These are phyloP conservation scores for Eimeria brunetti DNA, from an alignment of 169 alveolate species.

Conservation along the genomic window DNA sequence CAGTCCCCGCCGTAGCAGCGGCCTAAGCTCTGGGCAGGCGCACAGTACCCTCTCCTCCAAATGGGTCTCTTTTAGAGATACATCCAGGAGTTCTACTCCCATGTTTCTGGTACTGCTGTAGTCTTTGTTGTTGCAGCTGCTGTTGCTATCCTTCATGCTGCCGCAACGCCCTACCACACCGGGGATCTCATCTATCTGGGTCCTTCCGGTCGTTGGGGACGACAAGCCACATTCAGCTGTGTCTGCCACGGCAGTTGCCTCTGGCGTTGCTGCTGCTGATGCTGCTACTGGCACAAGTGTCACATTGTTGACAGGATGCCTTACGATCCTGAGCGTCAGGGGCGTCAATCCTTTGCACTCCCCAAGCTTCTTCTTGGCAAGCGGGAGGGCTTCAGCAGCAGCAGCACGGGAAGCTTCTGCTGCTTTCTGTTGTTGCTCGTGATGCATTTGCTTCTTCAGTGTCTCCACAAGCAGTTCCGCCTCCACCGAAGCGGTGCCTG, in stretches of 20 bases:
- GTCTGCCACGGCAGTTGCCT: background rate
- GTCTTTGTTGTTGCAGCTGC: background rate
- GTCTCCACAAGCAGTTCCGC: conserved; percentile 10
- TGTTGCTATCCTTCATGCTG: background rate
- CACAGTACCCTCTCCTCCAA: conserved; percentile 19
- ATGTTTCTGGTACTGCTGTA: conserved; percentile 4
- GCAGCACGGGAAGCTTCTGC: conserved; percentile 31
- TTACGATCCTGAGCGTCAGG: background rate
- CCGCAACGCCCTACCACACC: background rate
- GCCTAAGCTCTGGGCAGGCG: conserved; percentile 36
- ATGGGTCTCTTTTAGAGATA: conserved; percentile 25
- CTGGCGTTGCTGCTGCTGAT: background rate
- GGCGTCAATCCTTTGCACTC: background rate
- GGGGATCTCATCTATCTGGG: background rate
- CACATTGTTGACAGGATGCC: background rate
- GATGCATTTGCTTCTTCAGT: background rate
- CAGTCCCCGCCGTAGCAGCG: conserved; percentile 71
- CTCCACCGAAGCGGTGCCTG: background rate
- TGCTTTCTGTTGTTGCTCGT: conserved; percentile 10
- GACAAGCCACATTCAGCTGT: background rate
- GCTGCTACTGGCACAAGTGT: conserved; percentile 13
- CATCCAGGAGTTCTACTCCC: conserved; percentile 26
- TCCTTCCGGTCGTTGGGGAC: background rate
- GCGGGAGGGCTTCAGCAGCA: conserved; percentile 28
- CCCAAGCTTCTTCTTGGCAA: background rate